Evolutionary conservation across 2,329 filamentous ascomycete genomes (phyloP), one percentile per base, ranked within the genome.

Genomic region (Beauveria varroae): DNA sequence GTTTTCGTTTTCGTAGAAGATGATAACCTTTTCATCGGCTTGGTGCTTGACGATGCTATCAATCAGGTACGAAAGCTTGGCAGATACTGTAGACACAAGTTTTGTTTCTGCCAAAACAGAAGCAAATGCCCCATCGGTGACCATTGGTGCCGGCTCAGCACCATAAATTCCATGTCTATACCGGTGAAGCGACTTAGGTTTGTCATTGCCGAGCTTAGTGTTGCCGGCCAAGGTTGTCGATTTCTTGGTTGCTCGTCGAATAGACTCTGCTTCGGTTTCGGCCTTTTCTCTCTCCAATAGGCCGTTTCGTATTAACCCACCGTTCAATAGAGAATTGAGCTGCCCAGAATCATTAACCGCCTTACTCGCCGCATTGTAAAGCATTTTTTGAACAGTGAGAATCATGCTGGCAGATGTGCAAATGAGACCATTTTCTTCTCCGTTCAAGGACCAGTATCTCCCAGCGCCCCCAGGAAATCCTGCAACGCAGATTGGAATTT

Each of bases 1-100:
- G 67, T 96, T 93, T 63, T 95, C 89, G 37, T 89, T 88, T 63
- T 96, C 91, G 71, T 96, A 97, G 72, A 98, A 98, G 10, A 97
- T 83, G 57, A 97, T 85, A 3, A 96, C 95, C 73, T 97, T 96
- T 68, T 96, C 92, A 0, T 81, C 75, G 1, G 79, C 73, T 58
- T 95, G 85, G 64, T 93, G 79, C 57, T 82, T 78, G 5, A 86
- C 73, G 14, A 97, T 86, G 37, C 84, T 81, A 59, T 92, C 88
- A 20, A 96, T 76, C 6, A 97, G 78, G 68, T 97, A 96, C 3
- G 89, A 93, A 3, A 97, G 79, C 72, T 98, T 98, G 0, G 90
- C 86, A 0, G 93, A 97, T 0, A 86, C 85, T 0, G 93, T 96
- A 4, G 90, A 91, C n/a, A 89, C 76, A 22, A 96, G 79, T 59